Base-by-base conservation (phyloP, 768 basidiomycete genomes). In the Lactarius tabidus region DNA sequence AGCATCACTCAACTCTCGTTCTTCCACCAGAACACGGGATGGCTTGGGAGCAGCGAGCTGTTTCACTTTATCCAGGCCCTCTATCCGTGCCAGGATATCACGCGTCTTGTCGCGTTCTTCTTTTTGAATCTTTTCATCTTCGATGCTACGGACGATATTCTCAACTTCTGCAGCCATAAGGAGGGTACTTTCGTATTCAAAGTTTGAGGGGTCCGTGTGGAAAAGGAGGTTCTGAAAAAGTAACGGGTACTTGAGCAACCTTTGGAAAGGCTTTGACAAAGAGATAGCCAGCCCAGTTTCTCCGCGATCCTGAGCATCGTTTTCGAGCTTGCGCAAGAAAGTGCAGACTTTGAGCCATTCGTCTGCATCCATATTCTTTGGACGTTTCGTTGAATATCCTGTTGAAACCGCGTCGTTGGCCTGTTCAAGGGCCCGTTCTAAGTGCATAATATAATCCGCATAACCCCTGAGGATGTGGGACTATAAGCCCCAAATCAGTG, bases 101-200 rank as follows among this genome's bases (percentile, higher is more conserved):
- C 96, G 82, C 3, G 95, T 97, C 79, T 90, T 91, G 77, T 97
- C 93, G 36, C 96, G 86, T 74, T 96, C 94, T 73, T 98, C 96
- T 76, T 93, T 93, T 74, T 91, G 90, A 62, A 94, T 91, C 80
- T 98, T 98, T 79, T 99, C 95, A 71, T 98, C 96, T 75, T 99
- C 96, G 62, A 99, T 98, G 67, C 91, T 92, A 53, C 96, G 84
- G 55, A 99, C 96, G 71, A 98, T 96, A 23, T 84, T 87, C 77
- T 99, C 97, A 8, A 99, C 92, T 75, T 98, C 95, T 23, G 94
- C 93, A 1, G 98, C 95, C 92, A 98, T 96, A 74, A 90, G 89
- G 48, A 96, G 79, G 15, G 95, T 97, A 72, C 89, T 90, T 75
- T 99, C 97, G 73, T 97, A 99, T 77, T 99, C 97, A 71, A 90